Conservation (phyloP, 140 eudicot species). For the Bidens hawaiensis region DNA sequence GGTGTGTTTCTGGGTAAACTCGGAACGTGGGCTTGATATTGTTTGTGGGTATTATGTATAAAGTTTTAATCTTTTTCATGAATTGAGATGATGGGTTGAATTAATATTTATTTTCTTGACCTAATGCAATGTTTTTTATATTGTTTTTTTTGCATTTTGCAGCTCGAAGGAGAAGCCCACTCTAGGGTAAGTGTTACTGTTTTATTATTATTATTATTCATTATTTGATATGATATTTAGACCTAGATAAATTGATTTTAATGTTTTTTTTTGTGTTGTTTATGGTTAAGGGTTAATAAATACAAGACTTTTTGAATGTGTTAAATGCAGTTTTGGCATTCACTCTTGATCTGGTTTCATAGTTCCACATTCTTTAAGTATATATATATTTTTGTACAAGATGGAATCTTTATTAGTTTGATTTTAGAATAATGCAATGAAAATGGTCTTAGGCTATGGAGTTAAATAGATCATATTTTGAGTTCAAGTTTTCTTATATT, state of each 20-base stretch:
- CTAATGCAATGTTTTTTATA: not conserved
- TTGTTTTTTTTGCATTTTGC: conserved; percentile 27
- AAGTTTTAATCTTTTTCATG: not conserved
- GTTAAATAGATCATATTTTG: not conserved
- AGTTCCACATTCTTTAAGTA: not conserved
- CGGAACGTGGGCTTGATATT: conserved; percentile 11
- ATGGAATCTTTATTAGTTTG: conserved; percentile 7
- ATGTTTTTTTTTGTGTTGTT: not conserved
- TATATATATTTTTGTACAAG: not conserved
- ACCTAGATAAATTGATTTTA: not conserved
- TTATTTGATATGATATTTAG: no score
- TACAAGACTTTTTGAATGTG: conserved; percentile 2
- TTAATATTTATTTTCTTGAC: no score
- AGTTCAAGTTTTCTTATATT: no score
- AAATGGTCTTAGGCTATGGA: not conserved
- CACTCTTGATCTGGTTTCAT: not conserved
- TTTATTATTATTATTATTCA: not conserved
- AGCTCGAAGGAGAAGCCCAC: conserved; percentile 99
- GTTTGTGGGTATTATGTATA: not conserved
- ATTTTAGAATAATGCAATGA: conserved; percentile 3
- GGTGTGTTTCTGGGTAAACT: not conserved
- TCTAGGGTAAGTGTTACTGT: conserved; percentile 74
- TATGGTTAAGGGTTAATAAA: not conserved
- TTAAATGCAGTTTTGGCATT: conserved; percentile 7
- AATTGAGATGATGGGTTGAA: no score